These are phyloP conservation scores for Linnemannia elongata DNA, from an alignment of 192 early-diverging fungal genomes.

Conservation along the genomic window DNA sequence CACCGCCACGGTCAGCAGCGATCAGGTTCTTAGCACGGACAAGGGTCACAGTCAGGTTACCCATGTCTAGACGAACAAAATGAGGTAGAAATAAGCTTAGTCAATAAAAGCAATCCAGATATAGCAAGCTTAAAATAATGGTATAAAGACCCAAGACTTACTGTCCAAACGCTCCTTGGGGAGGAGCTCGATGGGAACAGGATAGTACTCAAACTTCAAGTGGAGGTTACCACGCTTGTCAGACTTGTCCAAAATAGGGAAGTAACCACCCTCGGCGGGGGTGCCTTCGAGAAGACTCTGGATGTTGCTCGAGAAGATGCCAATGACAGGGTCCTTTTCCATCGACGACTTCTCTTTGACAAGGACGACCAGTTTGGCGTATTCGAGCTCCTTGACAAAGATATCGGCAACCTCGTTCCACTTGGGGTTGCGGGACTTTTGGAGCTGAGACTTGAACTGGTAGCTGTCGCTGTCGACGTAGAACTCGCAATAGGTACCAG, in stretches of 20 bases:
- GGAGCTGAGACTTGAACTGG: slow-evolving; percentile 49
- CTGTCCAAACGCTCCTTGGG: slow-evolving; percentile 67
- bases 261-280: slow-evolving; percentile 32
- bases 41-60: slow-evolving; percentile 72
- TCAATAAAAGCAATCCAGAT: background rate
- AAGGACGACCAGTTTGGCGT: slow-evolving; percentile 61
- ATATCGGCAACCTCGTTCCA: slow-evolving; percentile 63
- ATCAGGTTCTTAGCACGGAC: slow-evolving; percentile 70
- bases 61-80: slow-evolving; percentile 63
- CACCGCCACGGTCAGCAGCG: slow-evolving; percentile 79
- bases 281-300: slow-evolving; percentile 32
- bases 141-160: slow-evolving; percentile 24
- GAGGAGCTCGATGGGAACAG: slow-evolving; percentile 60
- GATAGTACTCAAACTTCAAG: slow-evolving; percentile 61
- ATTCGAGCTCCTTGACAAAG: slow-evolving; percentile 72
- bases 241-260: slow-evolving; percentile 39
- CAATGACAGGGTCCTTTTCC: slow-evolving; percentile 58
- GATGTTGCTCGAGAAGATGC: slow-evolving; percentile 32
- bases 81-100: background rate
- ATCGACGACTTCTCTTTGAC: slow-evolving; percentile 50
- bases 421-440: slow-evolving; percentile 50
- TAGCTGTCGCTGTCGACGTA: slow-evolving; percentile 47
- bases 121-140: no score
- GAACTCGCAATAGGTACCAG: slow-evolving; percentile 52
- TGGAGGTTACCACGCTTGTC: slow-evolving; percentile 46